phyloP scores from a whole-genome alignment of 352 stramenopile species.

The Globisporangium heterothallicum region DNA sequence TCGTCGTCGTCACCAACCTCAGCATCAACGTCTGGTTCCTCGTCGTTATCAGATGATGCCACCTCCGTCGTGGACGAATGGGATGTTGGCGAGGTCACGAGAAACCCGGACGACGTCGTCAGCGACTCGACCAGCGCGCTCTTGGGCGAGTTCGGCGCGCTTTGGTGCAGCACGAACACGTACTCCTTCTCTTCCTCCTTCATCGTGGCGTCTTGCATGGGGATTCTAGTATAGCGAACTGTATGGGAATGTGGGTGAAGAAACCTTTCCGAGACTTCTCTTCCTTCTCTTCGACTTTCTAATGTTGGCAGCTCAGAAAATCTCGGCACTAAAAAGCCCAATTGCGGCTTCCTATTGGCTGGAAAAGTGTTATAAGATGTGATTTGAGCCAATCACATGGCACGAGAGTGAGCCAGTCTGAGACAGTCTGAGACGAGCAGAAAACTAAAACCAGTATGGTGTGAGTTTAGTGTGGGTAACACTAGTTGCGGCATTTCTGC shows the following conservation, averaged over 20 bases:
- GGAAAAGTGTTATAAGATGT: too few species aligned
- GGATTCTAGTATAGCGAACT: constrained; percentile 9
- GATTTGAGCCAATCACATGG: too few species aligned
- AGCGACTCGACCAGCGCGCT: constrained; percentile 7
- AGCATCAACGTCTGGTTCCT: constrained; percentile 12
- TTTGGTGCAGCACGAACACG: constrained; percentile 51
- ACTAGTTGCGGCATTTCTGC: too few species aligned
- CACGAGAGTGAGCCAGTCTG: too few species aligned
- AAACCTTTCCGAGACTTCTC: background rate
- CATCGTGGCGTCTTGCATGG: background rate
- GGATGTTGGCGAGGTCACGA: constrained; percentile 13
- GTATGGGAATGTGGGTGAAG: constrained; percentile 1
- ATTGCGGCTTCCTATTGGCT: background rate
- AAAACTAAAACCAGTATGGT: too few species aligned
- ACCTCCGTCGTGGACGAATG: constrained; percentile 6
- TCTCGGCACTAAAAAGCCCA: background rate
- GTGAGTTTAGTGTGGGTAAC: too few species aligned
- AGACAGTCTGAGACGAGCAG: too few species aligned
- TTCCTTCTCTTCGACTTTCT: too few species aligned
- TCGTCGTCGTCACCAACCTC: constrained; percentile 25
- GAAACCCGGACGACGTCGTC: constrained; percentile 5
- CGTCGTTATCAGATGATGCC: constrained; percentile 8
- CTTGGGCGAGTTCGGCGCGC: constrained; percentile 9
- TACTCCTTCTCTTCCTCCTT: constrained; percentile 58
- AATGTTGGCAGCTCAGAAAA: too few species aligned